phyloP scores from a whole-genome alignment of 805 yeast species.

The Candida ponderosae region DNA sequence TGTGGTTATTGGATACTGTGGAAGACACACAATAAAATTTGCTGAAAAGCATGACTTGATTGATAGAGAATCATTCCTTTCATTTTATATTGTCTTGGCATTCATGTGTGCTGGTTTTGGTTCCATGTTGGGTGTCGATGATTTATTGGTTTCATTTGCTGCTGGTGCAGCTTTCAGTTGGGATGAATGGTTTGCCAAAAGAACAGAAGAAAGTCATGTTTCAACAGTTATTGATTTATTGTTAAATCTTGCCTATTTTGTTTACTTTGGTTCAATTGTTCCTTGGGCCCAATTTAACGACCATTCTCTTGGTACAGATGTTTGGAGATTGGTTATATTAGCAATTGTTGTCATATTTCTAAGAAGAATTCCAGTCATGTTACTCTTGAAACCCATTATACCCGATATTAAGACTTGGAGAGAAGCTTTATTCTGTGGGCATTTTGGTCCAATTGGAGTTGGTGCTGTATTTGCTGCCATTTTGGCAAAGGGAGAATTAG shows the following conservation, averaged over 20 bases:
- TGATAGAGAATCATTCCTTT: slow-evolving; percentile 84
- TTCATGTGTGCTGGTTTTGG: slow-evolving; percentile 87
- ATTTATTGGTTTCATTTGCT: slow-evolving; percentile 78
- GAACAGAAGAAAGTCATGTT: slow-evolving; percentile 79
- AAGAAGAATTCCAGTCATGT: slow-evolving; percentile 77
- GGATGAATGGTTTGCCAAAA: slow-evolving; percentile 84
- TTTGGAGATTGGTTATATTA: slow-evolving; percentile 74
- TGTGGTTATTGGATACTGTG: slow-evolving; percentile 56
- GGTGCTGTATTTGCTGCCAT: slow-evolving; percentile 86
- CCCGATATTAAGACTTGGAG: slow-evolving; percentile 91
- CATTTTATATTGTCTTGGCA: slow-evolving; percentile 75
- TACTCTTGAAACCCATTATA: slow-evolving; percentile 65
- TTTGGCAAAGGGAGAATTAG: slow-evolving; percentile 66
- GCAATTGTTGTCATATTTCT: slow-evolving; percentile 69
- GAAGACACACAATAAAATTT: slow-evolving; percentile 63
- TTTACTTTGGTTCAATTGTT: slow-evolving; percentile 83
- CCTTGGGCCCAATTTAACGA: slow-evolving; percentile 82
- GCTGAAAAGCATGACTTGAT: slow-evolving; percentile 65
- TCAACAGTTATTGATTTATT: slow-evolving; percentile 85
- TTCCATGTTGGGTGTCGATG: slow-evolving; percentile 82
- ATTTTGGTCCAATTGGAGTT: slow-evolving; percentile 94
- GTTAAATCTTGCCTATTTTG: slow-evolving; percentile 77
- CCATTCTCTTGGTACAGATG: slow-evolving; percentile 49
- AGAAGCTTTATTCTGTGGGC: slow-evolving; percentile 91
- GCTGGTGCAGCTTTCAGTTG: slow-evolving; percentile 93